Percentiles rank a stretch among this genome's conserved stretches.
phyloP scores from a whole-genome alignment of 352 stramenopile species.

The Aphanomyces astaci region DNA sequence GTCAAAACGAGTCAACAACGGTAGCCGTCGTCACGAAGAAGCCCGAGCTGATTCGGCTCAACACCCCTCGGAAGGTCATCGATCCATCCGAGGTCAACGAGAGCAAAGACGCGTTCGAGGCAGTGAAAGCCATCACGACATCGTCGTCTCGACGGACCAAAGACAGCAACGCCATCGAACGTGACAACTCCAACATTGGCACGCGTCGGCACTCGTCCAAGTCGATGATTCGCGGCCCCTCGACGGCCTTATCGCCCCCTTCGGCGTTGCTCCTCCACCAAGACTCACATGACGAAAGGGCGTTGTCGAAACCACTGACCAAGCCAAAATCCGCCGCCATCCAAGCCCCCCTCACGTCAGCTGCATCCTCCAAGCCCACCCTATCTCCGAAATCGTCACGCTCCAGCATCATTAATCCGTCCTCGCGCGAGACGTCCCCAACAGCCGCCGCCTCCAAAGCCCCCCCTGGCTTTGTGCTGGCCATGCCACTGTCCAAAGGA shows the following conservation, averaged over 20 bases:
- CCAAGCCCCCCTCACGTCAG: background rate
- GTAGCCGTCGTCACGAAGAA: background rate
- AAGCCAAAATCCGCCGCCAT: no score
- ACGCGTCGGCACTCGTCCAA: background rate
- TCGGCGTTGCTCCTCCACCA: background rate
- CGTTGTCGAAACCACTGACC: background rate
- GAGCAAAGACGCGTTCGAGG: background rate
- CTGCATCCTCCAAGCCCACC: background rate
- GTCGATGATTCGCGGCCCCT: background rate
- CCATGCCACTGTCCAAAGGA: background rate
- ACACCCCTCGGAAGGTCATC: background rate
- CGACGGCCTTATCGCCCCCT: background rate
- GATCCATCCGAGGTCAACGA: background rate
- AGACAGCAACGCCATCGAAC: slow-evolving; percentile 8
- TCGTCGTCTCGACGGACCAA: background rate
- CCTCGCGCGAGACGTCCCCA: background rate
- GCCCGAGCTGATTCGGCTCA: background rate
- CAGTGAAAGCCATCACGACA: background rate
- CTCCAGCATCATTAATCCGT: background rate
- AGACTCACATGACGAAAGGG: background rate
- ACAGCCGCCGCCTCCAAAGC: background rate
- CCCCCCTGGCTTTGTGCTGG: background rate
- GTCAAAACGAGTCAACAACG: background rate
- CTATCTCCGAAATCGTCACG: background rate
- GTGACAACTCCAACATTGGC: background rate